Base-by-base conservation (phyloP, 2,329 filamentous ascomycete genomes). In the Ramularia collo-cygni region DNA sequence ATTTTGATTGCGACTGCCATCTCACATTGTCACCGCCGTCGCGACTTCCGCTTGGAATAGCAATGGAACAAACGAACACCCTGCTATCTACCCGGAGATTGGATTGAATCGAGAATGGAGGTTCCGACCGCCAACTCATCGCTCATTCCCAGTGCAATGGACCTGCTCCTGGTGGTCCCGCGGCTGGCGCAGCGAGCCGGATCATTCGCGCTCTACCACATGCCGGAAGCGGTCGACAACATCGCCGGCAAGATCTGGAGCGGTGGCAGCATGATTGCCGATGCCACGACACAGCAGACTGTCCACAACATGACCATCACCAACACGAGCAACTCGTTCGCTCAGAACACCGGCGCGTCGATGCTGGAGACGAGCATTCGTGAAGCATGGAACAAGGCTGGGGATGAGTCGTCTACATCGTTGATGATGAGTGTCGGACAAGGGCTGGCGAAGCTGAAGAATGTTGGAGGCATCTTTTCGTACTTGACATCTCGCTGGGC, bases 401-500 rank as follows among this genome's bases (percentile, higher is more conserved):
- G 43, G 15, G 51, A 52, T 21, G 54, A 56, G 21, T 42, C 43
- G 7, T 35, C 42, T 14, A 47, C 52, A 8, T 55, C 54, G 4
- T 34, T 58, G 12, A 50, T 57, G 26, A 54, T 53, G 33, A 46
- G 52, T 38, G 39, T 59, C 7, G 35, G 51, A 31, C 46, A 53
- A 17, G 47, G 40, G 4, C 40, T 60, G 35, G 52, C 43, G 4
- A 56, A 47, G 43, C 34, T 61, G 30, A 60, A 81, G 57, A 87
- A 84, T 30, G 71, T 95, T 30, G 85, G 86, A 31, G 88, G 85
- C 46, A 79, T 96, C 43, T 89, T 96, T 64, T 84, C 80, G 54
- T 98, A 96, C 64, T 73, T 88, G 30, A 93, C 85, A 1, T 93
- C 86, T 63, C 84, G 84, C 63, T 96, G 92, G 92, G 89, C 90